A percentile compares a stretch with the other conserved stretches of the same genome.
Conservation (phyloP, 306 rosid genomes). For the Quercus agrifolia region DNA sequence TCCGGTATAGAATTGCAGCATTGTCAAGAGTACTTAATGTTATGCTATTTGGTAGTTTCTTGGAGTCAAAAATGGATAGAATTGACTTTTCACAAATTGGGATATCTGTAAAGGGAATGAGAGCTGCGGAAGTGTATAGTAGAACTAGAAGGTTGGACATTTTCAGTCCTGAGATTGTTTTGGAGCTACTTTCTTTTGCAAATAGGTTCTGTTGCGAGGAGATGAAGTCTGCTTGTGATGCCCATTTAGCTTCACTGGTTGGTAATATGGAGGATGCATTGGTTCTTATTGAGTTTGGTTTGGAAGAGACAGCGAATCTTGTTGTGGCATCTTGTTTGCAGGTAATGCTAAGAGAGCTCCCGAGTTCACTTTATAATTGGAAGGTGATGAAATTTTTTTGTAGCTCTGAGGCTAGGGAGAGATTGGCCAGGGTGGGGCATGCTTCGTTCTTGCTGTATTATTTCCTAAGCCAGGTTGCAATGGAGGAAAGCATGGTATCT, state of each 20-base stretch:
- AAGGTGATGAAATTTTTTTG: slow-evolving; percentile 49
- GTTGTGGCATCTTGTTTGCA: slow-evolving; percentile 76
- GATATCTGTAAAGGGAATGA: slow-evolving; percentile 56
- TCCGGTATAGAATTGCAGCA: slow-evolving; percentile 47
- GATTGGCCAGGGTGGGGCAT: slow-evolving; percentile 46
- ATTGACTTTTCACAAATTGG: slow-evolving; percentile 69
- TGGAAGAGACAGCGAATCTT: slow-evolving; percentile 64
- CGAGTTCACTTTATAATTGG: slow-evolving; percentile 38
- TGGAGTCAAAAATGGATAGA: slow-evolving; percentile 45
- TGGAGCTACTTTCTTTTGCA: slow-evolving; percentile 67
- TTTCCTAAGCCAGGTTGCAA: slow-evolving; percentile 72
- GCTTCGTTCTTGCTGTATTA: slow-evolving; percentile 66
- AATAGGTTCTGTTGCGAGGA: slow-evolving; percentile 81
- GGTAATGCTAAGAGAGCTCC: slow-evolving; percentile 68
- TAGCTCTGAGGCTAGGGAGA: slow-evolving; percentile 46
- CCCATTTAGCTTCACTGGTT: slow-evolving; percentile 56
- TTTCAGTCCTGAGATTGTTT: slow-evolving; percentile 47
- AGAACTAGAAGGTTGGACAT: slow-evolving; percentile 60
- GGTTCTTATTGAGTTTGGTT: slow-evolving; percentile 65
- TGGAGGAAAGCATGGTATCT: slow-evolving; percentile 67
- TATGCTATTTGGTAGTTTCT: slow-evolving; percentile 71
- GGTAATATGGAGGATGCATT: slow-evolving; percentile 56
- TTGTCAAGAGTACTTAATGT: slow-evolving; percentile 64
- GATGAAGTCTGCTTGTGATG: slow-evolving; percentile 66
- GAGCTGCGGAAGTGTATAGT: slow-evolving; percentile 65